Percentiles rank a stretch among this genome's conserved stretches.
Conservation (phyloP, 495 filamentous ascomycete genomes). For the Patellaria atrata region DNA sequence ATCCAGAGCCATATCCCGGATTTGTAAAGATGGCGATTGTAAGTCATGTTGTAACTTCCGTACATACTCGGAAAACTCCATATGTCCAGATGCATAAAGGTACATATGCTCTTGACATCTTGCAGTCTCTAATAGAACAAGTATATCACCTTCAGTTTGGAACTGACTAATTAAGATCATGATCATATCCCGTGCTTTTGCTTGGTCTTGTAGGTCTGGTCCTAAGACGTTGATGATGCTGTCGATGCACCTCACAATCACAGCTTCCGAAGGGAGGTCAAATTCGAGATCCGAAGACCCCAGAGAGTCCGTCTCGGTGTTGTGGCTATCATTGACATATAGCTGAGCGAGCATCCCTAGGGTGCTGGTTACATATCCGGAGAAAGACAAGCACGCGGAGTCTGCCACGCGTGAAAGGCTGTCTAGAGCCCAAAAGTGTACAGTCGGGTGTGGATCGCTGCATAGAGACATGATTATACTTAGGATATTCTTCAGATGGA, state of each 20-base stretch:
- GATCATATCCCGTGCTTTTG: conserved; percentile 82
- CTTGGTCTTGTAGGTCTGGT: conserved; percentile 84
- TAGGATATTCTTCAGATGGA: conserved; percentile 90
- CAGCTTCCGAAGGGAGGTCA: conserved; percentile 61
- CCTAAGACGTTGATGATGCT: conserved; percentile 91
- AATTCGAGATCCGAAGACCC: conserved; percentile 82
- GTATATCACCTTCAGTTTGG: conserved; percentile 56
- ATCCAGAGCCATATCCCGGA: conserved; percentile 71
- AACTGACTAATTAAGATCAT: conserved; percentile 75
- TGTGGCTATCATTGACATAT: conserved; percentile 82
- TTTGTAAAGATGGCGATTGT: conserved; percentile 45
- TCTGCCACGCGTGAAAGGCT: conserved; percentile 78
- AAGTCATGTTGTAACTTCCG: conserved; percentile 65
- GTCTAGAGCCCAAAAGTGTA: conserved; percentile 92
- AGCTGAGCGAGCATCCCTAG: conserved; percentile 87
- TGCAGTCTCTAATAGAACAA: conserved; percentile 63
- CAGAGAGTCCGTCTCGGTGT: conserved; percentile 60
- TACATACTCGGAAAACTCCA: conserved; percentile 73
- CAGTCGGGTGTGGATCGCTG: conserved; percentile 88
- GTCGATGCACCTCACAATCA: conserved; percentile 81
- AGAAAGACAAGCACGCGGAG: conserved; percentile 83
- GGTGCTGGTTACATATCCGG: conserved; percentile 74
- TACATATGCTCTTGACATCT: conserved; percentile 82
- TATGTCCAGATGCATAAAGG: conserved; percentile 74
- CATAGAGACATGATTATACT: conserved; percentile 90